Base-by-base conservation (phyloP, 805 yeast genomes). In the Grigorovia humatica region DNA sequence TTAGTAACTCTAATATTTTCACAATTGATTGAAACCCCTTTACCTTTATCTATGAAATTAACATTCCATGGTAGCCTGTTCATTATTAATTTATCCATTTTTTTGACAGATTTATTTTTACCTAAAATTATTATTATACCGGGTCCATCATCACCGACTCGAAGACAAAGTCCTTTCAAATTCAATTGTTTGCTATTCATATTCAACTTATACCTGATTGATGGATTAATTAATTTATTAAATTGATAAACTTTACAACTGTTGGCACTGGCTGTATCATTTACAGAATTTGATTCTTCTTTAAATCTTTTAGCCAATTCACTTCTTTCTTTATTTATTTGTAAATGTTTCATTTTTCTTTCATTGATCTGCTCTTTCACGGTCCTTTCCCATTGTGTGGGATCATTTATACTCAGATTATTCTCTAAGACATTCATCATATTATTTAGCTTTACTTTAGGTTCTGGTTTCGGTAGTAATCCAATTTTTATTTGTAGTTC, bases 401-500 rank as follows among this genome's bases (percentile, higher is more conserved):
- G 98, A 63, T 93, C 96, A 53, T 78, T 74, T 47, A 90, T 84
- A 7, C 93, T 88, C 52, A 87, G 95, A 58, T 86, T 81, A 2
- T 97, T 87, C 52, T 65, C 69, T 48, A 85, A 71, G 0, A 88
- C 96, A 59, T 77, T 84, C 89, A 88, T 87, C 66, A 93, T 74
- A 63, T 91, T 93, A 44, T 84, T 79, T 45, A 88, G 71, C 60
- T 85, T 87, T 27, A 93, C 85, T 66, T 91, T 93, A 2, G 96
- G 95, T 6, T 84, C 84, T 0, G 96, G 96, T 5, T 95, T 84
- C 0, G 95, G 85, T 47, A 84, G 87, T 18, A 90, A 68, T 0
- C 99, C 99, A 5, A 87, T 70, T 52, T 82, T 77, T 23, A 90
- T 82, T 46, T 85, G 72, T 57, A 88, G 91, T 62, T 88, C 96